These are phyloP conservation scores for Camelina hispida DNA, from an alignment of 345 rosid species.

Conservation along the genomic window DNA sequence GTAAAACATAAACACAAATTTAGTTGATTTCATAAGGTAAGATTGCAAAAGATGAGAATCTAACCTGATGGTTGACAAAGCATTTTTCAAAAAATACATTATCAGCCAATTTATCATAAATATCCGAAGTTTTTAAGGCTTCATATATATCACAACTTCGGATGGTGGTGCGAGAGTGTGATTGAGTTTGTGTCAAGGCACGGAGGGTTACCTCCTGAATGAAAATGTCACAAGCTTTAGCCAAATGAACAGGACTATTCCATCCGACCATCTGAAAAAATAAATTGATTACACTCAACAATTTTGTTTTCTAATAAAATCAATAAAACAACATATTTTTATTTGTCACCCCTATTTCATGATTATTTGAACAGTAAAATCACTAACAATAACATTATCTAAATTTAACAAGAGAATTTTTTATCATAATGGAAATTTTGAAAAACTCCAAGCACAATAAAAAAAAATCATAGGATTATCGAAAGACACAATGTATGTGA, in stretches of 20 bases:
- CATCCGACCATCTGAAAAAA: conserved; percentile 42
- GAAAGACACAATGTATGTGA: background rate
- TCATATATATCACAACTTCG: background rate
- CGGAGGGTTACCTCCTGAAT: conserved; percentile 37
- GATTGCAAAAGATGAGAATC: background rate
- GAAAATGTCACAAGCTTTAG: conserved; percentile 54
- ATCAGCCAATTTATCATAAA: background rate
- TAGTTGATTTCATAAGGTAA: background rate
- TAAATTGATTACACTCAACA: background rate
- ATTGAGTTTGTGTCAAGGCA: conserved; percentile 43
- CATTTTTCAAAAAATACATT: background rate
- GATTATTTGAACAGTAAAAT: too few species aligned
- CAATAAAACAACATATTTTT: too few species aligned
- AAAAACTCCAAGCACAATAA: background rate
- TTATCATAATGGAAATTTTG: background rate
- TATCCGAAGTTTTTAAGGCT: background rate
- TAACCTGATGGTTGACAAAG: background rate
- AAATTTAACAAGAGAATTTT: too few species aligned
- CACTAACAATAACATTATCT: too few species aligned
- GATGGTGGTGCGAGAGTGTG: conserved; percentile 30
- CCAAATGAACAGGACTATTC: conserved; percentile 41
- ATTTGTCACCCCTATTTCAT: too few species aligned
- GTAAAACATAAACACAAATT: background rate
- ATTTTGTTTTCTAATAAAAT: too few species aligned
- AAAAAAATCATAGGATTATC: background rate